Conservation (phyloP, 192 early-diverging fungal species). For the Coemansia sp. region DNA sequence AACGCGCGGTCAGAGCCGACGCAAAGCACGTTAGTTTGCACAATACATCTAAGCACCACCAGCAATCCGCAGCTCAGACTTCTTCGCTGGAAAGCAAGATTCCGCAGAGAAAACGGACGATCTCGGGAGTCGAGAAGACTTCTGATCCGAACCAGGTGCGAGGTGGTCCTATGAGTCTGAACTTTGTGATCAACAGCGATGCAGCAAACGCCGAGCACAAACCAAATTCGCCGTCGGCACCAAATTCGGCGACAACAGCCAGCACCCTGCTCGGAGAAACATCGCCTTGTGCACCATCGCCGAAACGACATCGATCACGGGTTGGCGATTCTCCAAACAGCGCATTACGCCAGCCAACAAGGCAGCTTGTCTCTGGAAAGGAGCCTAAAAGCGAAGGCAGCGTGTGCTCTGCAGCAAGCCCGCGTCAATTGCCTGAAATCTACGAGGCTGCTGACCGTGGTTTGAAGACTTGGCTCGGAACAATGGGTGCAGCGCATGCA, state of each 20-base stretch:
- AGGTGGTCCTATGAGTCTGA: constrained; percentile 32
- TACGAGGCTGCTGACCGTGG: constrained; percentile 39
- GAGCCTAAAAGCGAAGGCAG: background rate
- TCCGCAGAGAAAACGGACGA: constrained; percentile 1
- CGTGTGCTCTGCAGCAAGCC: background rate
- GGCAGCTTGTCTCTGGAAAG: background rate
- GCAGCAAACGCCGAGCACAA: background rate
- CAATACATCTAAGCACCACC: background rate
- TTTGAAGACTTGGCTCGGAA: constrained; percentile 35
- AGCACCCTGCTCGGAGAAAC: background rate
- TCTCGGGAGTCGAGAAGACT: background rate
- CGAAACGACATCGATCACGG: background rate
- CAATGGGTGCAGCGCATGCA: constrained; percentile 24
- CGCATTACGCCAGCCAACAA: background rate
- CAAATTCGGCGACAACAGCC: background rate
- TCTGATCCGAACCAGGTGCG: background rate
- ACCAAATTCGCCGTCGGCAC: background rate
- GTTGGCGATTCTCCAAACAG: background rate
- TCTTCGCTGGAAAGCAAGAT: background rate
- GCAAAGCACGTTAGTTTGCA: background rate
- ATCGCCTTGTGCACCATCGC: background rate
- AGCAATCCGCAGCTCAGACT: background rate
- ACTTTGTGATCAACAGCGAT: constrained; percentile 42
- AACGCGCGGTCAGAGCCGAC: constrained; percentile 8
- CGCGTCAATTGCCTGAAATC: constrained; percentile 11